Evolutionary conservation across 352 stramenopile genomes (phyloP), one percentile per base, ranked within the genome.

Genomic region (Phytophthora macrochlamydospora): DNA sequence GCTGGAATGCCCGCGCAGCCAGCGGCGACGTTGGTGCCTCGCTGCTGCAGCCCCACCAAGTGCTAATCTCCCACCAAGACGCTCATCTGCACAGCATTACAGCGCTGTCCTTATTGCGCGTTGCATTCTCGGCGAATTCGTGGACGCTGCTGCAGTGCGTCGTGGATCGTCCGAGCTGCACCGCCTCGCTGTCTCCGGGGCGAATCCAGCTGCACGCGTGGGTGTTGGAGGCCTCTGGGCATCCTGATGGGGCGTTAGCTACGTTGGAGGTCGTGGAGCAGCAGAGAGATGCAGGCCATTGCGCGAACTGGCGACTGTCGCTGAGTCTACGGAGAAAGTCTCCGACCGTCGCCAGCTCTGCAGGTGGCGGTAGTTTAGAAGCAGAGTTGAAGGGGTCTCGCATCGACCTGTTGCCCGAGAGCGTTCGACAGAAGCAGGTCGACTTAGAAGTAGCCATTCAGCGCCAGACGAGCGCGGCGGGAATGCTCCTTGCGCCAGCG

Each of bases 181-280:
- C 49, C 13, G 43, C 48, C 30, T 32, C 50, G 30, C 65, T 85
- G 5, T 11, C n/a, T 32, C 8, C 32, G 31, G 62, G 65, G 14
- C 48, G 59, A 12, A 71, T 89, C 53, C 79, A 90, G 48, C 33
- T 91, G 28, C 73, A 74, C 56, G 51, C 83, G 37, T 93, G 83
- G 85, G 69, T 78, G 5, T 48, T 90, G 31, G 61, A 89, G 24
- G 32, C 66, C 24, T 56, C 42, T 49, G 48, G 65, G 49, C 32
- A 74, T 29, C 48, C 67, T 28, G 62, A 78, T 5, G 37, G 57
- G 52, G 28, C 60, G 4, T 13, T 37, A 9, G 57, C 37, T 9
- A 76, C 68, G 42, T 43, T 80, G 2, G 45, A 62, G 18, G 32
- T 12, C 5, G 18, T 69, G 6, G 66, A 75, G 8, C 61, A 78